Base-by-base conservation (phyloP, 345 rosid species). In the Diplotaxis tenuifolia region DNA sequence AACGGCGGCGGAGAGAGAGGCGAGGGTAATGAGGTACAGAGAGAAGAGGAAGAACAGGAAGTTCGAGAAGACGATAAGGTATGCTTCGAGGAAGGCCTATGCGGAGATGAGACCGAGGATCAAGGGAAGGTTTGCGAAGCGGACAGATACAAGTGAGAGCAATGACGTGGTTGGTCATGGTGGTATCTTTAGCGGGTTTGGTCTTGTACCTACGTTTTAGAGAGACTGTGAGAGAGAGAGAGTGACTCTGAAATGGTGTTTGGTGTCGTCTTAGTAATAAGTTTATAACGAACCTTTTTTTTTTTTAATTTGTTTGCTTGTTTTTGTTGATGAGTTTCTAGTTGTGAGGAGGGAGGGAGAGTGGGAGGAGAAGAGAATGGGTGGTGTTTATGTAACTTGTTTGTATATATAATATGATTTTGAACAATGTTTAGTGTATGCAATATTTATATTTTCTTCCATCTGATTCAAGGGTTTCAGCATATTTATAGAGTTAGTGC, bases 1-100 rank as follows among this genome's bases (percentile, higher is more conserved):
- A 7, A 85, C 99, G 9, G 79, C 92, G 3, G 88, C 80, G 2
- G 99, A 96, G 71, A 79, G 99, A 76, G 99, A 90, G 64, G 98
- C 93, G 4, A 85, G 97, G 74, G 99, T 96, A 14, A 58, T 89
- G 80, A 90, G 99, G 90, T 96, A 96, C 87, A 87, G 96, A 61
- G 99, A 92, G 86, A 96, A 96, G 86, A 84, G 99, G 71, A 96
- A 96, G 96, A 89, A 86, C 75, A 62, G 97, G 15, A 96, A 86
- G 82, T 92, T 96, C 71, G 95, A 92, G 97, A 96, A 96, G 88
- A 96, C 98, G 10, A 96, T 92, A 27, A 83, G 96, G 22, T 96
- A 92, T 63, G 96, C 97, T 0, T 92, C 99, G 0, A 64, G 99
- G 47, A 92, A 96, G 76, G 99, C 99, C 0, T 92, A 90, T 34